A percentile compares a stretch with the other conserved stretches of the same genome.
These are phyloP conservation scores for Phyllosticta citrichinensis DNA, from an alignment of 2,329 filamentous ascomycete species.

Conservation along the genomic window DNA sequence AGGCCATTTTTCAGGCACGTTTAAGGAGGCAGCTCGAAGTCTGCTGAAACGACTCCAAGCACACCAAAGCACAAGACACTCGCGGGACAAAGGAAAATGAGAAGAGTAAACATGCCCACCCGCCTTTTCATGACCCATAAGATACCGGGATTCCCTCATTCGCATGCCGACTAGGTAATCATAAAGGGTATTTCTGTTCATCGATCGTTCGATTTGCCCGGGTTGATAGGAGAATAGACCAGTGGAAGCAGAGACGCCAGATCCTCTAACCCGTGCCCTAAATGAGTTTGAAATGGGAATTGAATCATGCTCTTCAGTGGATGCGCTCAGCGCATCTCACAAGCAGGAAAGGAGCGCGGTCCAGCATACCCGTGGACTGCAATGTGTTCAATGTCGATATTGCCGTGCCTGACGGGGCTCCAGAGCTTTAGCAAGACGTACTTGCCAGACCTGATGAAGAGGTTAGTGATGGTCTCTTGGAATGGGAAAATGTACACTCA, in stretches of 20 bases:
- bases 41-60: no score
- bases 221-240: not conserved
- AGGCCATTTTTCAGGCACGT: no score
- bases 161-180: not conserved
- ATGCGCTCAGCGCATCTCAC: conserved; percentile 45
- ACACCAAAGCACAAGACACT: no score
- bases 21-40: no score
- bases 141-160: no score
- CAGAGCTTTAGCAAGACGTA: conserved; percentile 87
- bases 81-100: no score
- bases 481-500: conserved; percentile 25
- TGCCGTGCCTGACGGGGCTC: conserved; percentile 63
- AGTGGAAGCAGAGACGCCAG: not conserved
- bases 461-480: not conserved
- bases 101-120: no score
- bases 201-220: not conserved
- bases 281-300: not conserved
- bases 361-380: conserved; percentile 77
- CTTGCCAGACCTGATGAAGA: conserved; percentile 50
- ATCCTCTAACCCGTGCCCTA: not conserved
- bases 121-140: no score
- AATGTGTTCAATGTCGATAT: conserved; percentile 85
- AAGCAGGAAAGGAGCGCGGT: conserved; percentile 69
- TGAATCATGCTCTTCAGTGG: not conserved
- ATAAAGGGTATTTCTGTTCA: not conserved